A percentile compares a stretch with the other conserved stretches of the same genome.
Conservation (phyloP, 768 basidiomycete species). For the Boletus barrowsii region DNA sequence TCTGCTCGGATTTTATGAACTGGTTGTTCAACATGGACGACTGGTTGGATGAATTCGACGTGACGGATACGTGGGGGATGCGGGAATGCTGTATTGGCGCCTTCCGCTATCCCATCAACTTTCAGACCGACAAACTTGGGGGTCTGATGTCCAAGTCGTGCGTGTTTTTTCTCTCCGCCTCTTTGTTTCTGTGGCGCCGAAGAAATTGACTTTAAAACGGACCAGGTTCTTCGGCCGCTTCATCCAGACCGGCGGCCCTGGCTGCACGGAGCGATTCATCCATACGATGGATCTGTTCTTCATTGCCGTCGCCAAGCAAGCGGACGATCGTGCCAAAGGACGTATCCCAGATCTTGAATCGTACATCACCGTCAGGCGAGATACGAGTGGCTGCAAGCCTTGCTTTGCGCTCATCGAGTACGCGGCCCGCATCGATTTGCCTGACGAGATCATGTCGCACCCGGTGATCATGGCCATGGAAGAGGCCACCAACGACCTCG, state of each 20-base stretch:
- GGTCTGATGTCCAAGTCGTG: slow-evolving; percentile 35
- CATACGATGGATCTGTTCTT: slow-evolving; percentile 41
- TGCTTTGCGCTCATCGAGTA: slow-evolving; percentile 56
- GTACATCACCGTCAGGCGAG: slow-evolving; percentile 51
- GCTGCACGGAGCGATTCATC: slow-evolving; percentile 40
- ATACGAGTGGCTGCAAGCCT: slow-evolving; percentile 52
- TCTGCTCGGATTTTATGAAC: slow-evolving; percentile 66
- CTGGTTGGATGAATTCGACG: slow-evolving; percentile 39
- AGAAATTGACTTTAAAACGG: slow-evolving; percentile 3
- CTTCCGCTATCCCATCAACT: slow-evolving; percentile 29
- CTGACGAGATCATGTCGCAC: slow-evolving; percentile 52
- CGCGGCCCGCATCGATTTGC: slow-evolving; percentile 47
- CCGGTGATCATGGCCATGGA: slow-evolving; percentile 45
- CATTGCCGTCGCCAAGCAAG: slow-evolving; percentile 41
- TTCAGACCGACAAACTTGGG: slow-evolving; percentile 27
- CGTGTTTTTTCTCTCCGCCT: slow-evolving; percentile 9
- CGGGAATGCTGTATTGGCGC: slow-evolving; percentile 29
- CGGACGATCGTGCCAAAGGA: slow-evolving; percentile 39
- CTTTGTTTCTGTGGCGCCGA: not conserved
- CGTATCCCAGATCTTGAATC: slow-evolving; percentile 46
- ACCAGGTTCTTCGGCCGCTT: slow-evolving; percentile 39
- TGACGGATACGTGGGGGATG: slow-evolving; percentile 30
- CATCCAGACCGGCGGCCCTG: slow-evolving; percentile 36
- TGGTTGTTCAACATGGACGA: slow-evolving; percentile 43
- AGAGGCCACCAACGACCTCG: slow-evolving; percentile 48